A percentile compares a stretch with the other conserved stretches of the same genome.
phyloP scores from a whole-genome alignment of 495 filamentous ascomycete genomes.

The Chaetomium tenue region DNA sequence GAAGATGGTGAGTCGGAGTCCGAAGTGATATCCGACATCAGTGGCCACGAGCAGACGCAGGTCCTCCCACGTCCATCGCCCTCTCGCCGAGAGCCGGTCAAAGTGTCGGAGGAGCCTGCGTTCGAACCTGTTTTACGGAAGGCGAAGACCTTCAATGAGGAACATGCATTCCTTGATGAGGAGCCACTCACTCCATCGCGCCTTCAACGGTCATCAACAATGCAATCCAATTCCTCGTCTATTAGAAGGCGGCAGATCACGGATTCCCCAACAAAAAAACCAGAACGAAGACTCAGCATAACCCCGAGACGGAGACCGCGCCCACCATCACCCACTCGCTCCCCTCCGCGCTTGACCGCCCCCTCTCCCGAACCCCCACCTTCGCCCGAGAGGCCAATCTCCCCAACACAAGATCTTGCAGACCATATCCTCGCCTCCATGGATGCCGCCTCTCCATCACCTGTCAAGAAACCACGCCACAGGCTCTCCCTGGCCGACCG shows the following conservation, averaged over 20 bases:
- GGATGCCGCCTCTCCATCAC: slow-evolving; percentile 49
- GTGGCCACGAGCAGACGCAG: slow-evolving; percentile 45
- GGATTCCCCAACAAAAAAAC: slow-evolving; percentile 16
- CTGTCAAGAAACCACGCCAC: slow-evolving; percentile 52
- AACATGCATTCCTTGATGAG: slow-evolving; percentile 9
- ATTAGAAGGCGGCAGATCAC: not conserved
- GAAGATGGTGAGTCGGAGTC: slow-evolving; percentile 16
- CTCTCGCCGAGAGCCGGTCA: slow-evolving; percentile 22
- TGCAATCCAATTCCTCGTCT: slow-evolving; percentile 18
- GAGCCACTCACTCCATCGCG: slow-evolving; percentile 20
- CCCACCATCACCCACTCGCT: slow-evolving; percentile 19
- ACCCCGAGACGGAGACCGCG: slow-evolving; percentile 14
- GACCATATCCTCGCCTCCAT: slow-evolving; percentile 59
- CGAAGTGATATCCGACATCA: slow-evolving; percentile 48
- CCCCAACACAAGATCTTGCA: slow-evolving; percentile 51
- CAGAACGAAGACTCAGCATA: slow-evolving; percentile 20
- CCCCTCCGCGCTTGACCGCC: slow-evolving; percentile 9
- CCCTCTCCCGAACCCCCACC: slow-evolving; percentile 16
- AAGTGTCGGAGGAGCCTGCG: slow-evolving; percentile 17
- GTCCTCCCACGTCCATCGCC: slow-evolving; percentile 19
- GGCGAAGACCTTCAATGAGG: slow-evolving; percentile 22
- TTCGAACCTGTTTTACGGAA: slow-evolving; percentile 27
- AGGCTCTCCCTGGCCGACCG: slow-evolving; percentile 55
- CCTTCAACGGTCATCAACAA: slow-evolving; percentile 27
- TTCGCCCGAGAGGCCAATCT: slow-evolving; percentile 28